These are phyloP conservation scores for Volvariella volvacea DNA, from an alignment of 1,284 basidiomycete genomes.

Conservation along the genomic window DNA sequence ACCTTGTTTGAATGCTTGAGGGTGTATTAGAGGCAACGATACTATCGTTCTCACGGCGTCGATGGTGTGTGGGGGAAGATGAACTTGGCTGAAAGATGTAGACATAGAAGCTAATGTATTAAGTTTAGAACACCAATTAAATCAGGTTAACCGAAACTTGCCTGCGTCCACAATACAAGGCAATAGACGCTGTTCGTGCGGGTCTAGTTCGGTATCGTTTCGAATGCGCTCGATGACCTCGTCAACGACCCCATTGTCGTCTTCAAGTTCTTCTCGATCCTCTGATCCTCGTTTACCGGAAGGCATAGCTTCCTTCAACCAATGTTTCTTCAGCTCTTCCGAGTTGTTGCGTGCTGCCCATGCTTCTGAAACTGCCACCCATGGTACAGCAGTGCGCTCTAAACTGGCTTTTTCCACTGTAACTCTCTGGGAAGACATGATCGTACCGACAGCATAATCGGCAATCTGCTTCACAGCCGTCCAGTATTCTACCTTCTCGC, in stretches of 20 bases:
- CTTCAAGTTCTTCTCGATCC: constrained; percentile 30
- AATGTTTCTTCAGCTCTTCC: constrained; percentile 46
- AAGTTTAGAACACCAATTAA: constrained; percentile 9
- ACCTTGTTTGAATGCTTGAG: constrained; percentile 85
- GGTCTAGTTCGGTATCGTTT: constrained; percentile 66
- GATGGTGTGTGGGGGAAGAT: constrained; percentile 78
- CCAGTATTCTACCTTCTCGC: constrained; percentile 60
- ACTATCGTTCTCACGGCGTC: constrained; percentile 89
- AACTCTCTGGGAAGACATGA: constrained; percentile 37
- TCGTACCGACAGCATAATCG: constrained; percentile 64
- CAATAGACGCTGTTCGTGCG: constrained; percentile 72
- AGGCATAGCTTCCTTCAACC: constrained; percentile 50
- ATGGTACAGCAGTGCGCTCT: constrained; percentile 53
- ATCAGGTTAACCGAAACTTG: constrained; percentile 24
- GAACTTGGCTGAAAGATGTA: constrained; percentile 85
- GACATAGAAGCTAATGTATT: constrained; percentile 50
- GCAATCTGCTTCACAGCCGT: constrained; percentile 61
- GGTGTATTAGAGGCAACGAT: constrained; percentile 85
- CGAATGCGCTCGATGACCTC: constrained; percentile 71
- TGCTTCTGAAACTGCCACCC: constrained; percentile 54
- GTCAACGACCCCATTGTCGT: constrained; percentile 42
- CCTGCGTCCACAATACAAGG: constrained; percentile 80
- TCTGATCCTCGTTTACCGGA: constrained; percentile 29
- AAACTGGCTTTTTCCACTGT: constrained; percentile 30
- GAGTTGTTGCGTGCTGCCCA: constrained; percentile 52